These are phyloP conservation scores for Psidium friedrichsthalianum DNA, from an alignment of 345 rosid species.

Conservation along the genomic window DNA sequence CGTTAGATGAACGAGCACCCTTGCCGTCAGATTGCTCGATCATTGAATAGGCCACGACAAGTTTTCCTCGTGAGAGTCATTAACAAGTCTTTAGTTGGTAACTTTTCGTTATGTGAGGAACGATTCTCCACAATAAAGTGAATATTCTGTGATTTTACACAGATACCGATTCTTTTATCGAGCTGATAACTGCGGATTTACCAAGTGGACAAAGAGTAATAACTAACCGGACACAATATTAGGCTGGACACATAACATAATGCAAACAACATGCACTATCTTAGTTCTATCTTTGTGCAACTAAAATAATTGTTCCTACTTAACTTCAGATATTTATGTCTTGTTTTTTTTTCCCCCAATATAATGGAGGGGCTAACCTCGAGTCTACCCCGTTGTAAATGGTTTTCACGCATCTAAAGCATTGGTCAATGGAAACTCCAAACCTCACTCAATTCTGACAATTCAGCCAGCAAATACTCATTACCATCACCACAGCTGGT, in stretches of 20 bases:
- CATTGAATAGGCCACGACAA: neutral
- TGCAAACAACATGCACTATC: neutral
- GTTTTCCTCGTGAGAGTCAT: neutral
- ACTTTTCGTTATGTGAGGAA: neutral
- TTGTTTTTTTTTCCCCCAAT: neutral
- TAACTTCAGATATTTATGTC: neutral
- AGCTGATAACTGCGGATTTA: neutral
- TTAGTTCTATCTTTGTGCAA: neutral
- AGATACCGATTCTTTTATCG: neutral
- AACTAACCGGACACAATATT: neutral
- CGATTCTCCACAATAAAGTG: neutral
- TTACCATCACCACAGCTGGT: neutral
- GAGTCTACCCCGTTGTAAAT: neutral
- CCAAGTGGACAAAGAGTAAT: neutral
- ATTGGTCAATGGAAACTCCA: neutral
- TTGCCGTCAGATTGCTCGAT: neutral
- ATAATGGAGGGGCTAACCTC: neutral
- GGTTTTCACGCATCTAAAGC: neutral
- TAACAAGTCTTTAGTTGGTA: too few relatives aligned
- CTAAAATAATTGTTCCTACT: neutral
- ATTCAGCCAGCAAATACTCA: neutral
- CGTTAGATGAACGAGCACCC: neutral
- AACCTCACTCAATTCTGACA: neutral
- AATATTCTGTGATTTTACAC: neutral
- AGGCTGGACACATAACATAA: neutral